phyloP scores from a whole-genome alignment of 352 stramenopile species.

The Saprolegnia diclina region DNA sequence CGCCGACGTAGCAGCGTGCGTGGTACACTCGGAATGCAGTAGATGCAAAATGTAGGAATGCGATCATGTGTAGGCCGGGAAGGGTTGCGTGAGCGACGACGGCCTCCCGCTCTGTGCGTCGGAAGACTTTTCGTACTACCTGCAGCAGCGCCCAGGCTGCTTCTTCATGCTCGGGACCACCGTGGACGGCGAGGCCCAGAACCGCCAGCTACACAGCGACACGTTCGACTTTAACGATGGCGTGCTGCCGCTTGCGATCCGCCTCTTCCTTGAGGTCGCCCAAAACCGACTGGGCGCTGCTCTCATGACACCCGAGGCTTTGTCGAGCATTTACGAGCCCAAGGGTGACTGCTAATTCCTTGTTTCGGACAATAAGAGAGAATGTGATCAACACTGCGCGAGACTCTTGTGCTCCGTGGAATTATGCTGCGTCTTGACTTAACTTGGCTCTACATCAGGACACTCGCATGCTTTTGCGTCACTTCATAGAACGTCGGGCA shows the following conservation, averaged over 20 bases:
- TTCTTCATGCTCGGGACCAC: slow-evolving; percentile 80
- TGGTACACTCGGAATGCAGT: not conserved
- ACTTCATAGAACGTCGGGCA: no score
- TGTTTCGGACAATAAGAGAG: no score
- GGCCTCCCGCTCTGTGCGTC: slow-evolving; percentile 87
- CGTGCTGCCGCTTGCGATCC: slow-evolving; percentile 63
- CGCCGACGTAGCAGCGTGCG: slow-evolving; percentile 43
- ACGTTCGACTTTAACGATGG: slow-evolving; percentile 84
- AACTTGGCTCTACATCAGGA: no score
- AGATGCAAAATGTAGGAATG: slow-evolving; percentile 32
- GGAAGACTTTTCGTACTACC: slow-evolving; percentile 92
- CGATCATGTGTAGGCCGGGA: slow-evolving; percentile 42
- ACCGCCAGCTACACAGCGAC: slow-evolving; percentile 67
- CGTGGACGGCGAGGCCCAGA: slow-evolving; percentile 53
- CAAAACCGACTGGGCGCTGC: slow-evolving; percentile 58
- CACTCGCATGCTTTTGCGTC: no score
- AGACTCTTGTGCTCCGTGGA: no score
- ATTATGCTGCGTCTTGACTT: not conserved
- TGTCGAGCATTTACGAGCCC: slow-evolving; percentile 56
- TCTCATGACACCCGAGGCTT: slow-evolving; percentile 54
- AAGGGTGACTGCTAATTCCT: no score
- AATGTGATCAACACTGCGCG: no score
- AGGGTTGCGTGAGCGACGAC: slow-evolving; percentile 68
- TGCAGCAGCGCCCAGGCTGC: slow-evolving; percentile 72
- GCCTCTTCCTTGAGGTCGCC: slow-evolving; percentile 67